Evolutionary conservation across 2,329 filamentous ascomycete genomes (phyloP), one percentile per base, ranked within the genome.

Genomic region (Ambrosiella xylebori): DNA sequence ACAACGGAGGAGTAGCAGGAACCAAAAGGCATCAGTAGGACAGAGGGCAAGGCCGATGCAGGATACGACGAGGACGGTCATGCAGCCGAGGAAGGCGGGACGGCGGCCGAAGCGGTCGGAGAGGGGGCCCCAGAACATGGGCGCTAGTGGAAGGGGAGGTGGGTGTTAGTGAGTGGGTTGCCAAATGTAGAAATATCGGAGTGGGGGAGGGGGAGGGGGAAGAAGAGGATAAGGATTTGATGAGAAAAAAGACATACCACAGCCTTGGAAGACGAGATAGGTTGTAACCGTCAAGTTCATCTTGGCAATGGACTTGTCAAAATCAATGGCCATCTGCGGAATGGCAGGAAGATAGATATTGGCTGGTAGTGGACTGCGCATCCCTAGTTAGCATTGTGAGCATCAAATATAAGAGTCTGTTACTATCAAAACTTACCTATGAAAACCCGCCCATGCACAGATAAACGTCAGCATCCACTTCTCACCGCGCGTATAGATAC

Each of bases 261-360:
- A 50, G 4, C 67, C 68, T 44, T 70, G 68, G 60, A 69, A 66
- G 0, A 64, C 60, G 2, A 70, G 61, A 27, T 69, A 70, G 0
- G 64, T 65, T 0, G 68, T 69, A 0, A 69, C 67, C 0, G 66
- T 67, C 53, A 65, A 62, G 58, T 69, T 68, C n/a, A 69, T 61
- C 3, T 59, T 58, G 39, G 68, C 67, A 3, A 65, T 64, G 0
- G 66, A 67, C 53, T 62, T 56, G 4, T 63, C 53, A 45, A 69
- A 68, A n/a, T 63, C 67, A 0, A 54, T 47, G 2, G 65, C 59
- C 7, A 69, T 57, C 4, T 63, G 63, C 0, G 66, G 67, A 2
- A 69, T 65, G 2, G 66, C 66, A 1, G 67, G 68, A 36, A 69
- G 66, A 52, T 69, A 69, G 27, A 69, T 68, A 61, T 68, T 69